These are phyloP conservation scores for Podospora pseudoanserina DNA, from an alignment of 495 filamentous ascomycete species.

Conservation along the genomic window DNA sequence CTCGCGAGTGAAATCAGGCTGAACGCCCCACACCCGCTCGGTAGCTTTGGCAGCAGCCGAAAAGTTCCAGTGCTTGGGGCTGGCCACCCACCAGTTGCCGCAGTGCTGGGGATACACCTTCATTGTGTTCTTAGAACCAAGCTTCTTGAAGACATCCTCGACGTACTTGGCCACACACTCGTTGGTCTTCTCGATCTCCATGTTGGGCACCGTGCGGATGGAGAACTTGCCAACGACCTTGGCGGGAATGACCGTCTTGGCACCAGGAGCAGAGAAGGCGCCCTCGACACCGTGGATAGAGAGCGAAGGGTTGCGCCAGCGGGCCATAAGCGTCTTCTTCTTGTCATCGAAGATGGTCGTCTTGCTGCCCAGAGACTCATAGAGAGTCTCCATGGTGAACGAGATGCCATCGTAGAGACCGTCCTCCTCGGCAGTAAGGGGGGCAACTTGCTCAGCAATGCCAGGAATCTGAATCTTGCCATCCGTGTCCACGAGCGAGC, in stretches of 20 bases:
- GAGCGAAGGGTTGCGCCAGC: constrained; percentile 90
- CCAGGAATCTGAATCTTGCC: constrained; percentile 90
- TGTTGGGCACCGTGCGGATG: constrained; percentile 94
- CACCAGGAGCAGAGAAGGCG: constrained; percentile 87
- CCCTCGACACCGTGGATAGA: constrained; percentile 97
- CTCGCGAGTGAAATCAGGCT: constrained; percentile 94
- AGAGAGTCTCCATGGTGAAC: constrained; percentile 92
- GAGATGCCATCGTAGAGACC: constrained; percentile 77
- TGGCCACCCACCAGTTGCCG: constrained; percentile 98
- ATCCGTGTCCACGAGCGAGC: constrained; percentile 76
- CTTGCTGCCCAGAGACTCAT: constrained; percentile 82
- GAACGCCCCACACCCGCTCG: constrained; percentile 82
- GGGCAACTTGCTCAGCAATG: constrained; percentile 84
- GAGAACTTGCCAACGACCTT: constrained; percentile 98
- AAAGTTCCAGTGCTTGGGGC: constrained; percentile 98
- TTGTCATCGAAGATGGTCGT: constrained; percentile 82
- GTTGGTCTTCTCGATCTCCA: constrained; percentile 89
- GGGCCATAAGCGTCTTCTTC: constrained; percentile 86
- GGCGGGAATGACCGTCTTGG: constrained; percentile 97
- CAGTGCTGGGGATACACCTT: constrained; percentile 77
- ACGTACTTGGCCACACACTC: constrained; percentile 76
- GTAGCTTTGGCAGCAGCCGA: constrained; percentile 87
- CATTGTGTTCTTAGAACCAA: constrained; percentile 85
- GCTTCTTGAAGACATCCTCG: constrained; percentile 71
- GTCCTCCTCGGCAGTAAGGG: constrained; percentile 81